These are phyloP conservation scores for Cryphonectria naterciae DNA, from an alignment of 2,329 filamentous ascomycete genomes.

Conservation along the genomic window DNA sequence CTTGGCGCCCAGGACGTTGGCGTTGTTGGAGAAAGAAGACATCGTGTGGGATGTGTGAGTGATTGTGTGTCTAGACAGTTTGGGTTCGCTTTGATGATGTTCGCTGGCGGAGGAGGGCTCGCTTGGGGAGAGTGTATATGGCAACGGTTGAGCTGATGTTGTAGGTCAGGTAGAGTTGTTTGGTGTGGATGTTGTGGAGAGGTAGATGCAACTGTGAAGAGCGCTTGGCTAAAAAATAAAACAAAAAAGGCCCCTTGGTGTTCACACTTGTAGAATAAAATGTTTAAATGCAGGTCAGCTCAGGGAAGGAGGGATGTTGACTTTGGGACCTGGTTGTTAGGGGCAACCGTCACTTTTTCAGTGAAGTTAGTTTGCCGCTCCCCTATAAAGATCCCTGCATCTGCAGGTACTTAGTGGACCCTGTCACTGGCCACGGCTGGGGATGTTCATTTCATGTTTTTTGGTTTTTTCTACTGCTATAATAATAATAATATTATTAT, in stretches of 20 bases:
- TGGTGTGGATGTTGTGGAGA: constrained; percentile 7
- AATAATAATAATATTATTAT: not conserved
- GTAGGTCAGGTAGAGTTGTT: not conserved
- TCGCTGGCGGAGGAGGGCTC: not conserved
- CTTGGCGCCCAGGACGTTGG: constrained; percentile 65
- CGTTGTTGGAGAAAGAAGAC: constrained; percentile 42
- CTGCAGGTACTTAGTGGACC: not conserved
- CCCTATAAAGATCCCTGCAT: not conserved
- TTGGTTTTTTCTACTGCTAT: no score
- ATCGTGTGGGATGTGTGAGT: constrained; percentile 45
- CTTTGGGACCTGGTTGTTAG: constrained; percentile 20
- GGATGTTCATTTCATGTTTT: not conserved
- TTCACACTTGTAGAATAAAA: constrained; percentile 6
- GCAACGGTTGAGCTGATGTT: not conserved
- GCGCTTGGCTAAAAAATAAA: not conserved
- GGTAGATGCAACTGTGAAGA: not conserved
- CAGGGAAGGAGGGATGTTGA: constrained; percentile 15
- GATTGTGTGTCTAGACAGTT: not conserved
- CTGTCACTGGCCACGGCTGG: not conserved
- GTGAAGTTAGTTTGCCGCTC: constrained; percentile 5
- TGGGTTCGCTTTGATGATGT: not conserved
- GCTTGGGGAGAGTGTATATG: not conserved
- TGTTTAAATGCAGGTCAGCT: not conserved
- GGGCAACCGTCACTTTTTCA: constrained; percentile 24
- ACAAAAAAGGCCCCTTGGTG: constrained; percentile 2